phyloP scores from a whole-genome alignment of 2,329 filamentous ascomycete genomes.

The Fusarium sp. region DNA sequence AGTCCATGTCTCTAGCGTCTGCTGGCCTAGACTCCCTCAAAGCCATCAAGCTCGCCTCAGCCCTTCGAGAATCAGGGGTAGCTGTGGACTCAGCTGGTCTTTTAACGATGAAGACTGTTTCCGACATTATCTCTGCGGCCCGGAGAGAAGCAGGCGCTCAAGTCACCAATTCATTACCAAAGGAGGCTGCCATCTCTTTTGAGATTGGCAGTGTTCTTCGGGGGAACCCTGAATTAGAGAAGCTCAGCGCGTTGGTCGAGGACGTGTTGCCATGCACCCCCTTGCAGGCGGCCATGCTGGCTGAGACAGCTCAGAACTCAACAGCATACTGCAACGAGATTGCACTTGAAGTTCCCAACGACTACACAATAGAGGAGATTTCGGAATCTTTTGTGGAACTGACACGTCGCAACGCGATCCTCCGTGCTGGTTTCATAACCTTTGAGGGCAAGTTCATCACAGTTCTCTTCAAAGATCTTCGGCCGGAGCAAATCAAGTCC shows the following conservation, averaged over 20 bases:
- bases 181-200: conserved; percentile 26
- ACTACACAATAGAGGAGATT: conserved; percentile 55
- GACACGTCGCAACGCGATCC: conserved; percentile 69
- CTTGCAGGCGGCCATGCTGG: conserved; percentile 83
- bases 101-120: conserved; percentile 64
- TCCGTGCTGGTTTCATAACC: conserved; percentile 80
- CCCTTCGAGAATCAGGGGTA: conserved; percentile 69
- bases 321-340: conserved; percentile 83
- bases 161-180: background rate
- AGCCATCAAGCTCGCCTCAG: conserved; percentile 68
- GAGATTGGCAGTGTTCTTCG: conserved; percentile 33
- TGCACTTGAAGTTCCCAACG: conserved; percentile 67
- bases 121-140: conserved; percentile 42
- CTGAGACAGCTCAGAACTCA: conserved; percentile 73
- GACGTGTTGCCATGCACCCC: conserved; percentile 74
- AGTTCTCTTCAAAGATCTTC: conserved; percentile 70
- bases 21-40: conserved; percentile 74
- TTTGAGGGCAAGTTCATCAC: conserved; percentile 53
- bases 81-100: conserved; percentile 70
- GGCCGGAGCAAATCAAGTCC: conserved; percentile 56
- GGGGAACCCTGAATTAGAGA: conserved; percentile 24
- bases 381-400: conserved; percentile 63
- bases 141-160: conserved; percentile 12
- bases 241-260: conserved; percentile 48
- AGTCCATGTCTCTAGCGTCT: conserved; percentile 60